phyloP scores from a whole-genome alignment of 139 green algal genomes.

The Tetradesmus obliquus region DNA sequence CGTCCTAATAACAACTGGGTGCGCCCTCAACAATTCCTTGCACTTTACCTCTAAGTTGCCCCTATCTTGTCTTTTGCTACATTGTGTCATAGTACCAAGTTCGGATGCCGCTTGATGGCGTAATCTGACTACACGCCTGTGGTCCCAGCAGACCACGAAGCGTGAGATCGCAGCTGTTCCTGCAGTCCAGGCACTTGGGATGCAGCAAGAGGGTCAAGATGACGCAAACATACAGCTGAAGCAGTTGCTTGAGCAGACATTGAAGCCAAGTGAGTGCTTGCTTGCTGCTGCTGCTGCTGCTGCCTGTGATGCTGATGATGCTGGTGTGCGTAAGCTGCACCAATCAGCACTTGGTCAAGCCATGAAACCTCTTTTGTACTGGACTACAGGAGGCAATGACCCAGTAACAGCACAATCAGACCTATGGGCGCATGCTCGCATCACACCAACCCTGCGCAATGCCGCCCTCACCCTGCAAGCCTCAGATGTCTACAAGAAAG shows the following conservation, averaged over 20 bases:
- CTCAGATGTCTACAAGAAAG: slow-evolving; percentile 14
- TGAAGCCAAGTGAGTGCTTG: not conserved
- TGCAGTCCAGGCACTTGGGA: not conserved
- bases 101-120: not conserved
- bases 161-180: not conserved
- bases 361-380: too few relatives aligned
- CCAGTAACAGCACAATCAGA: slow-evolving; percentile 21
- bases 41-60: too few relatives aligned
- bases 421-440: slow-evolving; percentile 21
- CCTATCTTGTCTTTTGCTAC: too few relatives aligned
- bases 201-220: not conserved
- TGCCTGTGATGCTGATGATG: not conserved
- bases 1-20: not conserved
- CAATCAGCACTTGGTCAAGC: too few relatives aligned
- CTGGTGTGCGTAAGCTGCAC: too few relatives aligned
- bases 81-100: not conserved
- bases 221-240: not conserved
- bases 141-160: not conserved
- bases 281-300: not conserved
- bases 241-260: not conserved
- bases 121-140: not conserved
- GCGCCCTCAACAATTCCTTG: too few relatives aligned
- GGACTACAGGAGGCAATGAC: slow-evolving; percentile 14
- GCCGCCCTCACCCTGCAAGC: not conserved
- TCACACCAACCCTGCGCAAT: not conserved